A percentile compares a stretch with the other conserved stretches of the same genome.
phyloP scores from a whole-genome alignment of 805 yeast genomes.

The Wickerhamomyces hampshirensis region DNA sequence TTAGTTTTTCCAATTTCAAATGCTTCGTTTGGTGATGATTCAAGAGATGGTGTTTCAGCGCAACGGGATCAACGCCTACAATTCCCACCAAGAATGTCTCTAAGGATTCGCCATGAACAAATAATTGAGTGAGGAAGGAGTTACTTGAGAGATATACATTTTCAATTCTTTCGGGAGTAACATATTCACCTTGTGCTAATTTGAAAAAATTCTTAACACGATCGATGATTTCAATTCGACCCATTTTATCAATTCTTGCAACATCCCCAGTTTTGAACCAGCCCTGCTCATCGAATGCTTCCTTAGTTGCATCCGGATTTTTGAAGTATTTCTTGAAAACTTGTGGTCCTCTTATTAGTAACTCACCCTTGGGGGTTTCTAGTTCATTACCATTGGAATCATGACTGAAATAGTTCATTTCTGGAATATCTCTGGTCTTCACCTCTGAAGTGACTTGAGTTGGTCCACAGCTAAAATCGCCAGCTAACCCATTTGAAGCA shows the following conservation, averaged over 20 bases:
- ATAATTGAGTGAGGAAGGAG: constrained; percentile 41
- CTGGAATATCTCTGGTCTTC: constrained; percentile 42
- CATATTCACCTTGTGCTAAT: constrained; percentile 50
- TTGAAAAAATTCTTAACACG: constrained; percentile 55
- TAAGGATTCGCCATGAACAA: constrained; percentile 52
- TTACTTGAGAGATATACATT: constrained; percentile 42
- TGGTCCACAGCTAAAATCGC: constrained; percentile 33
- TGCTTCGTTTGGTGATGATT: not conserved
- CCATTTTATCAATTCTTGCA: constrained; percentile 39
- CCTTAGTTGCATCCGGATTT: constrained; percentile 41
- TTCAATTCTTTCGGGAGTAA: constrained; percentile 63
- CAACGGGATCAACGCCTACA: constrained; percentile 50
- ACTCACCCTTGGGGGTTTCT: constrained; percentile 35
- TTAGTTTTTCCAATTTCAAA: not conserved
- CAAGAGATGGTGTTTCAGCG: not conserved
- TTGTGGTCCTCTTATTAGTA: constrained; percentile 50
- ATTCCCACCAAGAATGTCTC: constrained; percentile 48
- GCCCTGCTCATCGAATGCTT: constrained; percentile 40
- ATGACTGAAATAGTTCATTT: constrained; percentile 32
- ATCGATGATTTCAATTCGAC: constrained; percentile 48
- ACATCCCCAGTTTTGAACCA: constrained; percentile 62
- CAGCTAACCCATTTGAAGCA: constrained; percentile 16
- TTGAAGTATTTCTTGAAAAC: constrained; percentile 46
- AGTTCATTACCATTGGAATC: constrained; percentile 14
- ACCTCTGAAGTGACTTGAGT: constrained; percentile 41